Evolutionary conservation across 305 asterid species (phyloP).

Genomic region (Striga hermonthica): DNA sequence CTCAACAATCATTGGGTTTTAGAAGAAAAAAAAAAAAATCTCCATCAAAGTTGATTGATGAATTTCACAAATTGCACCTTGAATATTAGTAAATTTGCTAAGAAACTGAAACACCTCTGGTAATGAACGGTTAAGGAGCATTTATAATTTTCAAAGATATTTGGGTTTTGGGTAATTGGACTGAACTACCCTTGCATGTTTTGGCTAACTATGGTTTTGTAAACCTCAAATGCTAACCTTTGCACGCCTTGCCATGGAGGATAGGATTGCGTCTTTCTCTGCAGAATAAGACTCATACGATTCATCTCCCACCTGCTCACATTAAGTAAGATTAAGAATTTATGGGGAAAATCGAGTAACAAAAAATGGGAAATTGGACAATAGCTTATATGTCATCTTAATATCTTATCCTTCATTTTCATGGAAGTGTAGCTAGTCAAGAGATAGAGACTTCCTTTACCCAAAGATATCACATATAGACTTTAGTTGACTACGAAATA

Average conservation of each 20-base stretch:
- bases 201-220: background rate
- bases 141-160: background rate
- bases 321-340: constrained; percentile 8
- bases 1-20: background rate
- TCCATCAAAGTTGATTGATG: background rate
- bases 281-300: constrained; percentile 71
- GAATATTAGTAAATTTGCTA: background rate
- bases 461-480: background rate
- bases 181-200: background rate
- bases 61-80: background rate
- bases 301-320: constrained; percentile 84
- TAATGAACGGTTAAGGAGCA: background rate
- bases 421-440: no score
- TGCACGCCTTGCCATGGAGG: constrained; percentile 87
- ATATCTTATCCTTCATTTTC: no score
- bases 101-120: background rate
- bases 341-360: background rate
- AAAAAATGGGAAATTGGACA: constrained; percentile 21
- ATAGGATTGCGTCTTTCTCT: constrained; percentile 79
- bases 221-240: constrained; percentile 50
- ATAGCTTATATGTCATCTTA: background rate
- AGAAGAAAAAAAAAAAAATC: background rate
- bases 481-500: background rate
- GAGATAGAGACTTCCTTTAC: no score
- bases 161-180: background rate